A percentile compares a stretch with the other conserved stretches of the same genome.
Evolutionary conservation across 371 early-diverging fungal species (phyloP).

Genomic region (Ordospora colligata): DNA sequence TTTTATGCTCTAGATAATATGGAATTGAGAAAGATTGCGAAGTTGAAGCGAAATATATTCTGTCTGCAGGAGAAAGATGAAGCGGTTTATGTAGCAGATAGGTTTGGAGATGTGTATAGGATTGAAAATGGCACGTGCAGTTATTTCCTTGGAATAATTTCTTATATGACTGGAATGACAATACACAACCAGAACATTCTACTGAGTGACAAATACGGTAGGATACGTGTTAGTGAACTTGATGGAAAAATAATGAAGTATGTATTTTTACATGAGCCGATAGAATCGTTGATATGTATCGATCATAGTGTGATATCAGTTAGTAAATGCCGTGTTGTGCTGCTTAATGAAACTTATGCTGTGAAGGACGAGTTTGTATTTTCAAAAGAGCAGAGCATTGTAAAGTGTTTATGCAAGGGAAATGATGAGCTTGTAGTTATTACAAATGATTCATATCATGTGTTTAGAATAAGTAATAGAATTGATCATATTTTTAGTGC

Average conservation of each 20-base stretch:
- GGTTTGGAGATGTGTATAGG: constrained; percentile 14
- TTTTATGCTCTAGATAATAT: not conserved
- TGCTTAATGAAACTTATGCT: not conserved
- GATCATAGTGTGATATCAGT: not conserved
- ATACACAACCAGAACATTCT: constrained; percentile 4
- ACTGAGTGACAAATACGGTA: constrained; percentile 16
- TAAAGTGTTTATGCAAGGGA: not conserved
- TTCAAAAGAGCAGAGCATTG: not conserved
- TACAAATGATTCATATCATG: not conserved
- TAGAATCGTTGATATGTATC: not conserved
- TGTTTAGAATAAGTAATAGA: not conserved
- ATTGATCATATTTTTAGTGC: not conserved
- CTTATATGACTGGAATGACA: not conserved
- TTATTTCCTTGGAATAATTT: constrained; percentile 6
- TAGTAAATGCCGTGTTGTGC: not conserved
- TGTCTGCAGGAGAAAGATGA: not conserved
- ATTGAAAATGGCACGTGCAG: not conserved
- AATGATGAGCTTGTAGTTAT: not conserved
- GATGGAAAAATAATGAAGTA: not conserved
- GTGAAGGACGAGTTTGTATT: not conserved
- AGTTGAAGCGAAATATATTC: constrained; percentile 6
- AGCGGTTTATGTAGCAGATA: constrained; percentile 3
- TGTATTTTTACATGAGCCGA: not conserved
- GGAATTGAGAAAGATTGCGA: not conserved
- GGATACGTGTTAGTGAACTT: not conserved